Percentiles rank a stretch among this genome's conserved stretches.
Evolutionary conservation across 805 yeast genomes (phyloP).

Genomic region (Ogataea corticis): DNA sequence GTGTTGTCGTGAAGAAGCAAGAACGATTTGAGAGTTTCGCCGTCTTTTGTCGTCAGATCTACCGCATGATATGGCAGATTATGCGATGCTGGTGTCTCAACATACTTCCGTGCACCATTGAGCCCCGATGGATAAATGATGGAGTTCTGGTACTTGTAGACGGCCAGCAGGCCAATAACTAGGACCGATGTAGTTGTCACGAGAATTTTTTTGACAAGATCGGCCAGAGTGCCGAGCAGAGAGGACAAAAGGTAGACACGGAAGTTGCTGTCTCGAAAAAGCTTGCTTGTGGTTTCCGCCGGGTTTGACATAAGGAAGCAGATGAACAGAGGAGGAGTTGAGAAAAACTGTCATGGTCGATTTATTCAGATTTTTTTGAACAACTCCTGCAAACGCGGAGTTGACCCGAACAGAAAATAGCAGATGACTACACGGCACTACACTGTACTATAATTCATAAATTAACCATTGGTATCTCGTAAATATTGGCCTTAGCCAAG

Average conservation of each 20-base stretch:
- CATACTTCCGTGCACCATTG: constrained; percentile 69
- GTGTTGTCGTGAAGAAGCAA: constrained; percentile 51
- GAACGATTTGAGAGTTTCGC: constrained; percentile 65
- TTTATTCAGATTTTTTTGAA: too few relatives aligned
- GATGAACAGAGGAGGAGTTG: too few relatives aligned
- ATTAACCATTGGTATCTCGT: too few relatives aligned
- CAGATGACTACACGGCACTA: too few relatives aligned
- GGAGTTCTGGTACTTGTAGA: constrained; percentile 61
- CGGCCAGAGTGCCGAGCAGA: constrained; percentile 15
- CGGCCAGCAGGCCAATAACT: constrained; percentile 46
- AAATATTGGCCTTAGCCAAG: too few relatives aligned
- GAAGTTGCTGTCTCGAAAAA: background rate
- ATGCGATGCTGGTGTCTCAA: constrained; percentile 75
- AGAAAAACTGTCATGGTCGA: too few relatives aligned
- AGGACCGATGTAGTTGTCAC: constrained; percentile 46
- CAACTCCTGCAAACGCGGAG: too few relatives aligned
- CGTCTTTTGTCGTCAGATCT: constrained; percentile 65
- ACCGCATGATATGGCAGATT: constrained; percentile 67
- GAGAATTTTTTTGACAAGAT: constrained; percentile 35
- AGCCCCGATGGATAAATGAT: constrained; percentile 83
- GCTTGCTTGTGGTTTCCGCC: background rate
- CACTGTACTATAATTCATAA: too few relatives aligned
- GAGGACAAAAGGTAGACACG: background rate
- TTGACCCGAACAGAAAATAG: too few relatives aligned
- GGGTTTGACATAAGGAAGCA: background rate